Base-by-base conservation (phyloP, 306 rosid genomes). In the Vigna mungo region DNA sequence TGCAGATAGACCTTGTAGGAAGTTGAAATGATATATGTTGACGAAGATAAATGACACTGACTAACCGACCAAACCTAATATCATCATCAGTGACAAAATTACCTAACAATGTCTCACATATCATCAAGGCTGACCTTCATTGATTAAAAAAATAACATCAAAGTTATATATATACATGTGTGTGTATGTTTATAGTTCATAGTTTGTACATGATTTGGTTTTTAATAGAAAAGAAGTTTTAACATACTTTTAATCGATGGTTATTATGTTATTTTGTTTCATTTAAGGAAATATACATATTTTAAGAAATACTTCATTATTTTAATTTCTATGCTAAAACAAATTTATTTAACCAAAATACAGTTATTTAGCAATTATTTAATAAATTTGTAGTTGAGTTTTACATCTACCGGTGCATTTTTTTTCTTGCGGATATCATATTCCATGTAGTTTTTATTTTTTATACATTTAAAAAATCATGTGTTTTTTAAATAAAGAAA, bases 21-120 rank as follows among this genome's bases (percentile, higher is more conserved):
- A 16, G 34, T 51, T 32, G 51, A 39, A 72, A 72, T 60, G 16
- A 66, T 74, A 32, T 48, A 44, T 25, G 52, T 7, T 51, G 74
- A 53, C 47, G 14, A 62, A 62, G 30, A 23, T 49, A 55, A 54
- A 53, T 32, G 34, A 18, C 60, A 62, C 9, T 77, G 15, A 47
- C 39, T 72, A 70, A 43, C 71, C 37, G 68, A 58, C 78, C 70
- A 75, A 70, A 37, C 75, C 36, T 39, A 36, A 32, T 18, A 56
- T 51, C 75, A 49, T 74, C 37, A 68, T 21, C 37, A 17, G 23
- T 74, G 68, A 58, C 66, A 17, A 12, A 58, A 25, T 58, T n/a
- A 58, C 17, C 64, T 23, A 58, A 58, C 36, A 21, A 21, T 55
- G 16, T 0, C 27, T 53, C 11, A 53, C 21, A 53, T 18, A 55